Evolutionary conservation across 305 asterid genomes (phyloP), one percentile per base, ranked within the genome.

Genomic region (Ajuga reptans): DNA sequence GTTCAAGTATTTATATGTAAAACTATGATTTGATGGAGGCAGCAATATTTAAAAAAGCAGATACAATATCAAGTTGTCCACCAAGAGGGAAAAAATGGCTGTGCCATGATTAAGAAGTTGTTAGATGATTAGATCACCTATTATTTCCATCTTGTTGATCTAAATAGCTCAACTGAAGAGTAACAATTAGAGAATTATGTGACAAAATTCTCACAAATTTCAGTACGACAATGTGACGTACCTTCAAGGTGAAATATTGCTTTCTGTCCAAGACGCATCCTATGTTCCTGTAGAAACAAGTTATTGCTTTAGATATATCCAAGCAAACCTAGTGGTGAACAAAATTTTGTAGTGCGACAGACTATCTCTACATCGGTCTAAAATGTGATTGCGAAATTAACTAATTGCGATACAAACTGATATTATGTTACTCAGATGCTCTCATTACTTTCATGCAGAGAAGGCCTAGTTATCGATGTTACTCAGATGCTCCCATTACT

Each of bases 161-260:
- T 36, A 41, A 37, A 14, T 15, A 63, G 27, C 51, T 63, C 36
- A 56, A 39, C 49, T 49, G 15, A 50, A 29, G 52, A 16, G 36
- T 7, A 46, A 27, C 2, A 11, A 46, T n/a, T 29, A 14, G 37
- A 50, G 46, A 50, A 54, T 15, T 29, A n/a, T 60, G 46, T 39
- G 3, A 6, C 14, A 52, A 18, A 21, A 17, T 24, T 60, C 64
- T 62, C 55, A 16, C 39, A 45, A 34, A 9, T 39, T 17, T 18
- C 29, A 33, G 72, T 39, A 64, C 8, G 73, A 9, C 7, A 29
- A 63, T 17, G 18, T 12, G 71, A 61, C 78, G 16, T 85, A 92
- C 98, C 98, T 92, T 92, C 98, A 55, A 92, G 96, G 81, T 92
- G 98, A 79, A 92, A 92, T 79, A 92, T 90, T 43, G 97, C 92